Evolutionary conservation across 495 filamentous ascomycete species (phyloP).

Genomic region (Paragyromitra xinjiangensis): DNA sequence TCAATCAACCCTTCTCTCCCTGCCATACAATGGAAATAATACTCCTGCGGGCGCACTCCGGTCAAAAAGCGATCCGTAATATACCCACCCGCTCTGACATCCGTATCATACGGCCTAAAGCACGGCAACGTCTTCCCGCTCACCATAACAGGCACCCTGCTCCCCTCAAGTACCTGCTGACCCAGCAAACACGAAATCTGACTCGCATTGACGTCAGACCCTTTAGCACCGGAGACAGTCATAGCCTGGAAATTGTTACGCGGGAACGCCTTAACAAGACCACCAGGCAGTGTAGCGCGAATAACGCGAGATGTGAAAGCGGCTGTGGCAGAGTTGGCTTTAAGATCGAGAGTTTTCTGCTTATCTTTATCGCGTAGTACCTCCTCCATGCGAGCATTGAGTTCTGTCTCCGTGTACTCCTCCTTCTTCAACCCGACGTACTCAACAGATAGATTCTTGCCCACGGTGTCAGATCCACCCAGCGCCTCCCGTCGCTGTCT

Average conservation of each 20-base stretch:
- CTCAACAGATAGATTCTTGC: slow-evolving; percentile 82
- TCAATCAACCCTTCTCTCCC: slow-evolving; percentile 98
- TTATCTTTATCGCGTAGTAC: slow-evolving; percentile 90
- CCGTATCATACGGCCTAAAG: slow-evolving; percentile 89
- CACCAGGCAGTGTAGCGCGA: slow-evolving; percentile 76
- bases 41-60: slow-evolving; percentile 95
- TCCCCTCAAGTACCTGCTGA: slow-evolving; percentile 94
- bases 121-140: slow-evolving; percentile 96
- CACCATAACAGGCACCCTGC: slow-evolving; percentile 95
- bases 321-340: slow-evolving; percentile 76
- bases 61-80: slow-evolving; percentile 97
- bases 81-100: slow-evolving; percentile 91
- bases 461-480: slow-evolving; percentile 73
- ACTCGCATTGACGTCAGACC: slow-evolving; percentile 90
- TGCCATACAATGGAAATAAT: slow-evolving; percentile 99
- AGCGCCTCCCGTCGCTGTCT: slow-evolving; percentile 73
- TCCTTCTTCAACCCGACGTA: slow-evolving; percentile 81
- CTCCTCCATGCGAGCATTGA: slow-evolving; percentile 81
- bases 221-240: slow-evolving; percentile 97
- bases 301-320: slow-evolving; percentile 83
- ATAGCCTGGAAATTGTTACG: slow-evolving; percentile 99
- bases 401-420: slow-evolving; percentile 72
- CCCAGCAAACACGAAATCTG: slow-evolving; percentile 97
- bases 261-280: slow-evolving; percentile 90
- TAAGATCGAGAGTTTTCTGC: slow-evolving; percentile 82